These are phyloP conservation scores for Myochromella boudieri DNA, from an alignment of 768 basidiomycete species.

Conservation along the genomic window DNA sequence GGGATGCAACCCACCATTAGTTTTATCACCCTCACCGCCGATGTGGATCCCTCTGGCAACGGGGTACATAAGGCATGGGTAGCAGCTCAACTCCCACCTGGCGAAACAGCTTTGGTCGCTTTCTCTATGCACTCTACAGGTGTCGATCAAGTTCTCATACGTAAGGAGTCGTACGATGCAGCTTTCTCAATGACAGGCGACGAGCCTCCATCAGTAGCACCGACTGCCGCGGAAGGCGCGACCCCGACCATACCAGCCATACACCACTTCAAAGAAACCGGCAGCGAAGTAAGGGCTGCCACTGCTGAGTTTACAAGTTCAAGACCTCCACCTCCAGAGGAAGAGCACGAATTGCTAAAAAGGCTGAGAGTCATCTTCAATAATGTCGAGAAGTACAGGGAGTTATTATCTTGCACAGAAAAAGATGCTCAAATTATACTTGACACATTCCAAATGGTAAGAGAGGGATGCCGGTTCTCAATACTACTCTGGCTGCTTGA, in stretches of 20 bases:
- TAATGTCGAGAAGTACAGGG: neutral
- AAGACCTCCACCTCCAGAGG: too few relatives aligned
- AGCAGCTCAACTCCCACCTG: conserved; percentile 74
- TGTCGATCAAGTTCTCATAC: conserved; percentile 84
- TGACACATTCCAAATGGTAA: conserved; percentile 8
- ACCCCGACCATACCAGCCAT: too few relatives aligned
- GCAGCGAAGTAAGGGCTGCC: too few relatives aligned
- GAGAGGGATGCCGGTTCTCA: too few relatives aligned
- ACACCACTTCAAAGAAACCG: too few relatives aligned
- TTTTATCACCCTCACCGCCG: conserved; percentile 84
- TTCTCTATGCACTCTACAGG: conserved; percentile 90
- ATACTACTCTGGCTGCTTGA: too few relatives aligned
- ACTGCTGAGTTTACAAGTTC: too few relatives aligned
- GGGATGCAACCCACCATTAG: conserved; percentile 86
- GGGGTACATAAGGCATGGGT: conserved; percentile 83
- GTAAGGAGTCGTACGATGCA: conserved; percentile 82
- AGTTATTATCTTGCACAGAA: neutral
- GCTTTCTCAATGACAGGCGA: conserved; percentile 56
- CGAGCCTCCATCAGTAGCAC: conserved; percentile 59
- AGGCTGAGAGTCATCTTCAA: neutral
- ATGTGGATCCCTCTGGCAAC: conserved; percentile 79
- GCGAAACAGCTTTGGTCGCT: conserved; percentile 78
- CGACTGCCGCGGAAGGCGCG: too few relatives aligned
- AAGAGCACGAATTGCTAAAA: too few relatives aligned
- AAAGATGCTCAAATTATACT: conserved; percentile 2